phyloP scores from a whole-genome alignment of 768 basidiomycete genomes.

The Tricholoma matsutake region DNA sequence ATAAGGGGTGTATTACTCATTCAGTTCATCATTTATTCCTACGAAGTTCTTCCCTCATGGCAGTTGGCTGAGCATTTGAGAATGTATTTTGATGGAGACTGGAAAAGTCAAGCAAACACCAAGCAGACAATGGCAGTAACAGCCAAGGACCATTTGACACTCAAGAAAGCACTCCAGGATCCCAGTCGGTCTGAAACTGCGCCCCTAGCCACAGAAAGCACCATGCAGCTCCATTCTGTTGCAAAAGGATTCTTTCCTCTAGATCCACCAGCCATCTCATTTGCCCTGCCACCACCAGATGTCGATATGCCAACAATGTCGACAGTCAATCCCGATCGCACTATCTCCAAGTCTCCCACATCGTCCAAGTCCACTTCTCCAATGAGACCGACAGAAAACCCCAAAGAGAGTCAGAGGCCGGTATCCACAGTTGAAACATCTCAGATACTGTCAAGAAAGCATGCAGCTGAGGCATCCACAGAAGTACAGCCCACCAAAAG shows the following conservation, averaged over 20 bases:
- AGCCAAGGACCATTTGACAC: neutral
- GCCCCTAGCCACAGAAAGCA: neutral
- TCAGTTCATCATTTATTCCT: neutral
- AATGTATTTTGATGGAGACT: neutral
- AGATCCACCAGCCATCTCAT: neutral
- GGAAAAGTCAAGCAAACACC: neutral
- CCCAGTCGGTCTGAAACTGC: neutral
- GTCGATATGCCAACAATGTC: neutral
- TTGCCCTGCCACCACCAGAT: too few relatives aligned
- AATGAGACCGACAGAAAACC: neutral
- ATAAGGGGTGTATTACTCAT: neutral
- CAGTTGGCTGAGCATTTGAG: neutral
- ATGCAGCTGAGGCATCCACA: neutral
- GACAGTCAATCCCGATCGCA: too few relatives aligned
- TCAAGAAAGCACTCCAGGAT: neutral
- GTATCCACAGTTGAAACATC: neutral
- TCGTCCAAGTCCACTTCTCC: too few relatives aligned
- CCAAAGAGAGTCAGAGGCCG: neutral
- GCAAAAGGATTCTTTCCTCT: neutral
- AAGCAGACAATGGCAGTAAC: neutral
- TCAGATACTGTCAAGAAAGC: conserved; percentile 1
- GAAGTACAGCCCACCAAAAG: neutral
- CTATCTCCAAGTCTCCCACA: too few relatives aligned
- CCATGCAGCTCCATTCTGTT: neutral
- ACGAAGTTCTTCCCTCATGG: too few relatives aligned